Evolutionary conservation across 768 basidiomycete species (phyloP), one percentile per base, ranked within the genome.

Genomic region (Mycena vulgaris): DNA sequence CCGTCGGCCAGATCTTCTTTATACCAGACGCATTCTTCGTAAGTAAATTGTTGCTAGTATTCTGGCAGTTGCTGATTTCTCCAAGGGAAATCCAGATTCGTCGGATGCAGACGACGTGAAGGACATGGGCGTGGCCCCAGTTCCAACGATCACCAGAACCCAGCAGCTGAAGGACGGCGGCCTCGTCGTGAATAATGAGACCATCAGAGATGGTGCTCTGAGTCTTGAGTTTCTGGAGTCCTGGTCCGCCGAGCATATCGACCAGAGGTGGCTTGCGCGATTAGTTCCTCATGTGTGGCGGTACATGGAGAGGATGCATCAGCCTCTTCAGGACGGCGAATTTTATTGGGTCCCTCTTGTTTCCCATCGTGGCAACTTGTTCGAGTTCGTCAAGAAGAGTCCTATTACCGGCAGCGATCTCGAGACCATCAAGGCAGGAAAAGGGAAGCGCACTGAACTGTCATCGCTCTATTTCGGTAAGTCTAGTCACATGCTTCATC

Each of bases 121-220:
- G 40, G 48, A 63, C 2, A 52, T 63, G 35, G 61, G 61, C 7
- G 35, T 63, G 0, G 61, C 17, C 1, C 19, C 35, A 9, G 61
- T 52, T 30, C 49, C 61, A 7, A 3, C 13, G 5, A 8, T 63
- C 25, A 19, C 10, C 2, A 49, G 25, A 14, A 25, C 27, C 23
- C 61, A 63, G 61, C 23, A 39, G n/a, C 3, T 63, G 49, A 63
- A 63, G 21, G 61, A 63, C 8, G 49, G 35, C 5, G 35, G 61
- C 25, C 61, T 63, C 10, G 33, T 40, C 14, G 9, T 63, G n/a
- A n/a, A n/a, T 1, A 27, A 21, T 9, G 14, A 33, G n/a, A n/a
- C 9, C 16, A 23, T 1, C 2, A 5, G n/a, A 5, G 48, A 27
- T 5, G 49, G 48, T 3, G 27, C n/a, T n/a, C n/a, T n/a, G n/a